Evolutionary conservation across 768 basidiomycete species (phyloP).

Genomic region (Pleurotus giganteus): DNA sequence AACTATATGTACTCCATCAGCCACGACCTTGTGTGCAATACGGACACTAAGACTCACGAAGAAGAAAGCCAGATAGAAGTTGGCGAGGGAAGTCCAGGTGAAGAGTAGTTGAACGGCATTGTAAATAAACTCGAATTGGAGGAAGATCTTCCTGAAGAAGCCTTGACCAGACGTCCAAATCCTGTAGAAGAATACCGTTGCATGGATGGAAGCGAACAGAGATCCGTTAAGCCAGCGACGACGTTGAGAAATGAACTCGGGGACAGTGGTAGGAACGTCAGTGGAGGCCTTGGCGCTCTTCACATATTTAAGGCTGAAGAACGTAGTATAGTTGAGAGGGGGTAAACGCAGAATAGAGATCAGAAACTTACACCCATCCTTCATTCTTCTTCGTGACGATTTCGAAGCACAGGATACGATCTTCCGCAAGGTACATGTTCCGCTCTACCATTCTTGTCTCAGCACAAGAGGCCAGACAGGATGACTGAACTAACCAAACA

Average conservation of each 20-base stretch:
- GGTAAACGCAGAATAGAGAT: slow-evolving; percentile 12
- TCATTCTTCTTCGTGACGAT: slow-evolving; percentile 88
- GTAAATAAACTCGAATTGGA: slow-evolving; percentile 89
- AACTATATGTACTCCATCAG: slow-evolving; percentile 41
- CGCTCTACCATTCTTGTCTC: slow-evolving; percentile 40
- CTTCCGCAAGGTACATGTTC: slow-evolving; percentile 91
- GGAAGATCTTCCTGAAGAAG: slow-evolving; percentile 75
- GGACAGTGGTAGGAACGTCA: slow-evolving; percentile 89
- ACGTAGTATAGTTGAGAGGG: slow-evolving; percentile 11
- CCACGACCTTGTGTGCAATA: slow-evolving; percentile 1
- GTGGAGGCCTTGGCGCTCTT: slow-evolving; percentile 94
- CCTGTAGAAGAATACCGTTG: slow-evolving; percentile 83
- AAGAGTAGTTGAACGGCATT: slow-evolving; percentile 88
- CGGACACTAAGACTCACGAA: slow-evolving; percentile 57
- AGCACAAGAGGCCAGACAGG: background rate
- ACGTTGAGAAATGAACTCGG: slow-evolving; percentile 94
- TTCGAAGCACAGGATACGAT: slow-evolving; percentile 91
- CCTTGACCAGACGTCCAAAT: slow-evolving; percentile 93
- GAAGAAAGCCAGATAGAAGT: slow-evolving; percentile 94
- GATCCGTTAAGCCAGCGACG: slow-evolving; percentile 89
- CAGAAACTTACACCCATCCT: slow-evolving; percentile 67
- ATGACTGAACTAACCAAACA: slow-evolving; percentile 51
- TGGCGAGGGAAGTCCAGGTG: slow-evolving; percentile 91
- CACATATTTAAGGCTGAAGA: slow-evolving; percentile 73
- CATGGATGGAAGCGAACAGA: slow-evolving; percentile 90